phyloP scores from a whole-genome alignment of 345 rosid genomes.

The Lagerstroemia speciosa region DNA sequence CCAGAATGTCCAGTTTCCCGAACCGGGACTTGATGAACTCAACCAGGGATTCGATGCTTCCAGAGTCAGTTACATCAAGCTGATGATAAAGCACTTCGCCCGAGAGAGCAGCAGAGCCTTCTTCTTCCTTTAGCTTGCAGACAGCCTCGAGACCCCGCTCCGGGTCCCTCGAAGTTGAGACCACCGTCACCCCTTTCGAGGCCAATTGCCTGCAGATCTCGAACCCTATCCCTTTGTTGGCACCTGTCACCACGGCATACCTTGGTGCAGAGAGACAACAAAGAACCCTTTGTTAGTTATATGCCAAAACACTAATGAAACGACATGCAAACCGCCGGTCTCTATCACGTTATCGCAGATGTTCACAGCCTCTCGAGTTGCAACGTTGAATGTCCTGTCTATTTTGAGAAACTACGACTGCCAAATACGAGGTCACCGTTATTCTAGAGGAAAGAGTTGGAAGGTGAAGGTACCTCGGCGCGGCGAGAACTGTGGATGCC shows the following conservation, averaged over 20 bases:
- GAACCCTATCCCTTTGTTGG: conserved; percentile 17
- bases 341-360: background rate
- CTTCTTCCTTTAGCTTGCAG: background rate
- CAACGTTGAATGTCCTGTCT: too few species aligned
- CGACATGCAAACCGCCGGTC: background rate
- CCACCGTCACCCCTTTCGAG: conserved; percentile 13
- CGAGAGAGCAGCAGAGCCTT: conserved; percentile 4
- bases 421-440: too few species aligned
- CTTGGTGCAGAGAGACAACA: background rate
- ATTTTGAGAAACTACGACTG: too few species aligned
- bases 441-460: background rate
- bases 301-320: background rate
- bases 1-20: conserved; percentile 23
- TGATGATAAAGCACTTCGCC: conserved; percentile 16
- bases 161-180: conserved; percentile 21
- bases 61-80: conserved; percentile 17
- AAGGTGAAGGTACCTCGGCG: background rate
- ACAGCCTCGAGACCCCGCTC: conserved; percentile 15
- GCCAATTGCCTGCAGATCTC: conserved; percentile 16
- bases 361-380: too few species aligned
- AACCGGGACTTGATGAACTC: conserved; percentile 12
- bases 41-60: conserved; percentile 15
- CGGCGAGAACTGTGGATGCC: background rate
- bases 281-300: too few species aligned
- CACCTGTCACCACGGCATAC: conserved; percentile 8